Evolutionary conservation across 805 yeast genomes (phyloP).

Genomic region (Hanseniaspora singularis): DNA sequence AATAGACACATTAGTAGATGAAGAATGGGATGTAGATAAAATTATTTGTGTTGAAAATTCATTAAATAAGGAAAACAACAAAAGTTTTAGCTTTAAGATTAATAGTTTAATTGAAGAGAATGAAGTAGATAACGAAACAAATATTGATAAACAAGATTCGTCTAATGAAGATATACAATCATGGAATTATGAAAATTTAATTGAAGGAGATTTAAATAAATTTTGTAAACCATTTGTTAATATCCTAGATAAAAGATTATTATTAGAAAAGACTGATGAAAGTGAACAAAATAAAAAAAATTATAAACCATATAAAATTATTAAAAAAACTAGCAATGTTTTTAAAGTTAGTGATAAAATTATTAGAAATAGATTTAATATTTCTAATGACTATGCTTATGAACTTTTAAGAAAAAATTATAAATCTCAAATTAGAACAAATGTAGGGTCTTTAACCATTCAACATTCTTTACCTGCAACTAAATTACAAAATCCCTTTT

Average conservation of each 20-base stretch:
- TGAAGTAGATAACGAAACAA: slow-evolving; percentile 14
- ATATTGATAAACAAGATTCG: no score
- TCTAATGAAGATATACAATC: no score
- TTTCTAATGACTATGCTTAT: slow-evolving; percentile 82
- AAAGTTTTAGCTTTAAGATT: neutral
- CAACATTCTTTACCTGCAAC: slow-evolving; percentile 87
- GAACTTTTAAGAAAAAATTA: slow-evolving; percentile 73
- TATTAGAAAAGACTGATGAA: slow-evolving; percentile 34
- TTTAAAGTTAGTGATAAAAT: slow-evolving; percentile 28
- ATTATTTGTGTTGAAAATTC: slow-evolving; percentile 39
- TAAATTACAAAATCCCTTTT: slow-evolving; percentile 80
- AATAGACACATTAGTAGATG: slow-evolving; percentile 42
- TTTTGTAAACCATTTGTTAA: slow-evolving; percentile 38
- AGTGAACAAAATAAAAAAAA: slow-evolving; percentile 4
- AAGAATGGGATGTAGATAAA: slow-evolving; percentile 65
- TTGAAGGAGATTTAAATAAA: slow-evolving; percentile 48
- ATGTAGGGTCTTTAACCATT: slow-evolving; percentile 77
- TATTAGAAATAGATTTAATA: slow-evolving; percentile 48
- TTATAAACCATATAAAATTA: slow-evolving; percentile 13
- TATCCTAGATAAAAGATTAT: slow-evolving; percentile 73
- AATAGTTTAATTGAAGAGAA: slow-evolving; percentile 17
- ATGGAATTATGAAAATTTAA: slow-evolving; percentile 48
- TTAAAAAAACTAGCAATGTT: slow-evolving; percentile 23
- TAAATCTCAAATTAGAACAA: slow-evolving; percentile 83
- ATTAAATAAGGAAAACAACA: neutral